A percentile compares a stretch with the other conserved stretches of the same genome.
phyloP scores from a whole-genome alignment of 169 alveolate species.

The Plasmodium knowlesi region DNA sequence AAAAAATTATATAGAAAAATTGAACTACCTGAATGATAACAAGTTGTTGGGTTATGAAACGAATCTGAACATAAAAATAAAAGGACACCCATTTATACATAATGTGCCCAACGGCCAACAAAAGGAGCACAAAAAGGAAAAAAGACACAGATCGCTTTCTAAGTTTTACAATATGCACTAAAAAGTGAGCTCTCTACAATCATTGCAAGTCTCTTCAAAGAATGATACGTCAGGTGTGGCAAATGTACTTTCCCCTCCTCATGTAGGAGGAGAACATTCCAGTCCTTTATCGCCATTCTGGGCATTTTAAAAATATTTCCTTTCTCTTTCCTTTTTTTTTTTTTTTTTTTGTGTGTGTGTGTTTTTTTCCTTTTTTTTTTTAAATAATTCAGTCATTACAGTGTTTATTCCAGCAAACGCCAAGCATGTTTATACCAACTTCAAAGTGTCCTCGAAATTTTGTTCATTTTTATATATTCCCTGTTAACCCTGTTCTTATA shows the following conservation, averaged over 20 bases:
- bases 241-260: neutral
- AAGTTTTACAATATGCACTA: constrained; percentile 72
- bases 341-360: neutral
- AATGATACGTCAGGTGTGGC: neutral
- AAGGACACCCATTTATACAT: constrained; percentile 63
- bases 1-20: constrained; percentile 63
- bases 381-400: neutral
- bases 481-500: neutral
- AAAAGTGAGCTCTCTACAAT: neutral
- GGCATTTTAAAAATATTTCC: neutral
- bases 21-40: constrained; percentile 65
- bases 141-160: constrained; percentile 74
- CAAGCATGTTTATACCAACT: neutral
- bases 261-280: neutral
- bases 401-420: neutral
- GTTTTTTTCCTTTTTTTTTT: neutral
- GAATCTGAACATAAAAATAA: constrained; percentile 61
- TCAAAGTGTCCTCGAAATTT: neutral
- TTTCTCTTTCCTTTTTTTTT: neutral
- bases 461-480: neutral
- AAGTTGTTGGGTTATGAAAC: constrained; percentile 71
- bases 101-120: constrained; percentile 14
- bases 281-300: neutral
- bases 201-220: neutral
- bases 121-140: constrained; percentile 43